phyloP scores from a whole-genome alignment of 148 eudicot genomes.

The Linanthus parryae region DNA sequence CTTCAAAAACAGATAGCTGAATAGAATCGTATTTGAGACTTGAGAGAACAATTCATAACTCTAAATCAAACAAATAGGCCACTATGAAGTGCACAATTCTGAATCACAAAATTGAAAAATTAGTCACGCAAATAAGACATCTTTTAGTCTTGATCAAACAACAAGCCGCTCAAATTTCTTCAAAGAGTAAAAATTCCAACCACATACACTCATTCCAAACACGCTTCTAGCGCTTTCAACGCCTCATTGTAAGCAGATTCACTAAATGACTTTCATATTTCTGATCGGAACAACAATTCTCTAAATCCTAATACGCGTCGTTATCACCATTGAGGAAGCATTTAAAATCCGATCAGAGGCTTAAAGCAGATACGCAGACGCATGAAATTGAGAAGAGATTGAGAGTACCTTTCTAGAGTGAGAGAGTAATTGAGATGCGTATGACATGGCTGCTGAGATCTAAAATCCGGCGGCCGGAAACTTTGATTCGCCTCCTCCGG shows the following conservation, averaged over 20 bases:
- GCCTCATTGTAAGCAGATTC: too few relatives aligned
- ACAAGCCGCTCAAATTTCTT: too few relatives aligned
- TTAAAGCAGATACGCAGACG: neutral
- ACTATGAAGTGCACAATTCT: neutral
- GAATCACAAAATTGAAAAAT: neutral
- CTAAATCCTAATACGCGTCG: too few relatives aligned
- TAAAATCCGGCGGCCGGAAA: too few relatives aligned
- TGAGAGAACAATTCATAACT: neutral
- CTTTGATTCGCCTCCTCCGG: too few relatives aligned
- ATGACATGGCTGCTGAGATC: constrained; percentile 25
- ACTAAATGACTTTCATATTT: too few relatives aligned
- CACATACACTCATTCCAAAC: too few relatives aligned
- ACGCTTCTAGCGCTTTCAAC: too few relatives aligned
- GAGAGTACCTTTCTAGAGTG: constrained; percentile 36
- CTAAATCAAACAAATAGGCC: too few relatives aligned
- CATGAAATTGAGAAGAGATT: neutral
- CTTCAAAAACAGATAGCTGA: neutral
- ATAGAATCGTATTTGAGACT: neutral
- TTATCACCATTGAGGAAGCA: neutral
- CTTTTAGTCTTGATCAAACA: too few relatives aligned
- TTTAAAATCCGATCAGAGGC: neutral
- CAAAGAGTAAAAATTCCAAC: too few relatives aligned
- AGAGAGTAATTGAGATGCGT: constrained; percentile 29
- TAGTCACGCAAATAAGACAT: neutral
- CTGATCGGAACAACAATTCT: too few relatives aligned